phyloP scores from a whole-genome alignment of 2,329 filamentous ascomycete genomes.

The Fusarium xyrophilum region DNA sequence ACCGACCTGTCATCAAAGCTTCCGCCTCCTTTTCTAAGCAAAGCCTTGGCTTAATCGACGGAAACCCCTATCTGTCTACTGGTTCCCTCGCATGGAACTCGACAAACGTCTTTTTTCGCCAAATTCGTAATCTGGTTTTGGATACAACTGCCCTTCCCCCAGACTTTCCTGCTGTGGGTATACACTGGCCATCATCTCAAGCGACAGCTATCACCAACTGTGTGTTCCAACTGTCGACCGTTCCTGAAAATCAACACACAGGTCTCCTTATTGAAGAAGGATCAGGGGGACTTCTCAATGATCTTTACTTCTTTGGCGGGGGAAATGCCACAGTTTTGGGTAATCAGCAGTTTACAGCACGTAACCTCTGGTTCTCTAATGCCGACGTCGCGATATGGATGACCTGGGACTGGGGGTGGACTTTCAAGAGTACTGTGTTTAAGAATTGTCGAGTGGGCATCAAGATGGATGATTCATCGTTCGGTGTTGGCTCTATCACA shows the following conservation, averaged over 20 bases:
- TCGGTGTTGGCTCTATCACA: conserved; percentile 74
- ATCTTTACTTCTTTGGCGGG: conserved; percentile 75
- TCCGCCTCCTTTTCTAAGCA: conserved; percentile 53
- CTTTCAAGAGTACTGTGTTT: conserved; percentile 70
- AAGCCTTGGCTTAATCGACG: conserved; percentile 56
- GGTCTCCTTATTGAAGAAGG: conserved; percentile 70
- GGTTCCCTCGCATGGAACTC: conserved; percentile 55
- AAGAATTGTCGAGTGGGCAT: conserved; percentile 70
- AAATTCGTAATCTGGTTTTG: conserved; percentile 64
- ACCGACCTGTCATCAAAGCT: conserved; percentile 63
- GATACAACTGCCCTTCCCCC: conserved; percentile 60
- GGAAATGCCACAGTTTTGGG: conserved; percentile 63
- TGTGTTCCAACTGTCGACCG: conserved; percentile 58
- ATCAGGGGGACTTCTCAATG: conserved; percentile 70
- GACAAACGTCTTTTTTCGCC: conserved; percentile 67
- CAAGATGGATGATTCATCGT: conserved; percentile 64
- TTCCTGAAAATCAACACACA: conserved; percentile 56
- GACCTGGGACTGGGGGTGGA: conserved; percentile 81
- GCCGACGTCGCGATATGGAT: conserved; percentile 72
- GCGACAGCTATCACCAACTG: conserved; percentile 67
- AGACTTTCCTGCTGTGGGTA: conserved; percentile 56
- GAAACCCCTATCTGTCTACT: conserved; percentile 53
- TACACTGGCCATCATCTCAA: conserved; percentile 74
- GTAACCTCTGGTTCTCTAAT: conserved; percentile 70
- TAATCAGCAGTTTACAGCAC: conserved; percentile 75